Evolutionary conservation across 805 yeast species (phyloP), one percentile per base, ranked within the genome.

Genomic region (Pichia californica): DNA sequence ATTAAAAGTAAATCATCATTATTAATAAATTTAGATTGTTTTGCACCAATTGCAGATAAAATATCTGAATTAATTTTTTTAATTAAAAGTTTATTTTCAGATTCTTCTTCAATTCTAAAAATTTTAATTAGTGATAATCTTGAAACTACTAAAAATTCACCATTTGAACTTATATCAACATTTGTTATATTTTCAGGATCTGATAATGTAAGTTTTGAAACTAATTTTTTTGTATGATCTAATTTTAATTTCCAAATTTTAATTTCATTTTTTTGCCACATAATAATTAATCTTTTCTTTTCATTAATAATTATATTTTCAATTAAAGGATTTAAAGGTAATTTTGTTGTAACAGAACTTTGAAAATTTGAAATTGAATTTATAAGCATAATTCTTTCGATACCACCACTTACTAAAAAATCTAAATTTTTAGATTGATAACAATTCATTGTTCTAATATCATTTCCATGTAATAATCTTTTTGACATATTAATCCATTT

Each of bases 381-480:
- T 20, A 81, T 71, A 4, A 80, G 82, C 40, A 87, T 64, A 18
- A 78, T 70, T 57, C 82, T 74, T 56, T 86, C 95, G 18, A 83
- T 86, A 54, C 95, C 95, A 38, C 93, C 95, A 52, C 89, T 81
- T 2, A 84, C 79, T 41, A 91, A 68, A 46, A 83, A 71, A 55
- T 79, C 80, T 40, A 78, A 70, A 35, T 79, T 80, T 53, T 75
- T 80, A 31, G 91, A 67, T 59, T 85, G 89, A 53, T 70, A 84
- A 4, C 81, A 67, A 1, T 81, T 65, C 74, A 89, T 75, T 1
- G 93, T 69, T 57, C 96, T 79, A 31, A 89, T 78, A 62, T 89
- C 98, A 58, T 84, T 81, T 31, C 93, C 77, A 61, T 93, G 98
- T 48, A 88, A 70, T 42, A 91, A 70, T 56, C 96, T 74, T 61